Percentiles rank a stretch among this genome's conserved stretches.
Evolutionary conservation across 352 stramenopile genomes (phyloP).

Genomic region (Albugo candida): DNA sequence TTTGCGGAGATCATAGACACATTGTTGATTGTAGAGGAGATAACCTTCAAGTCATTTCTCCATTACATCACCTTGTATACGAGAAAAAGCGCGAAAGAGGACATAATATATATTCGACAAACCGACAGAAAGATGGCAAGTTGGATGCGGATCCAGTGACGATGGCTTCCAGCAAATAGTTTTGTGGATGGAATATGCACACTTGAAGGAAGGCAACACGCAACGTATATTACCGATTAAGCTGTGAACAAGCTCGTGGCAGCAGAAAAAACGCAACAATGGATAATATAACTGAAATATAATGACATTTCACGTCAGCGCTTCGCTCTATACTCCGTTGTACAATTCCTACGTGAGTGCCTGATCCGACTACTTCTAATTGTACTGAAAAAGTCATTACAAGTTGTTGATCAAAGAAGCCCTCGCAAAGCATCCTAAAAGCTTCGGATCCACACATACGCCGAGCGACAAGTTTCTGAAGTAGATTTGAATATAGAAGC

Average conservation of each 20-base stretch:
- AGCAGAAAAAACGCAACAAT: slow-evolving; percentile 88
- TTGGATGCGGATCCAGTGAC: slow-evolving; percentile 84
- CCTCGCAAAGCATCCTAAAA: slow-evolving; percentile 72
- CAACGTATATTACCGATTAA: slow-evolving; percentile 85
- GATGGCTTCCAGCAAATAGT: slow-evolving; percentile 86
- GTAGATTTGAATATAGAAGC: slow-evolving; percentile 71
- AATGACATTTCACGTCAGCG: slow-evolving; percentile 92
- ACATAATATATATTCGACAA: slow-evolving; percentile 87
- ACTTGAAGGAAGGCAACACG: slow-evolving; percentile 89
- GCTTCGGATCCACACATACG: slow-evolving; percentile 76
- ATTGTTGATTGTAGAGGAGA: slow-evolving; percentile 87
- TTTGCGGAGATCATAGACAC: slow-evolving; percentile 91
- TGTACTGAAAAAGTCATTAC: background rate
- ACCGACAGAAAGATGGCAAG: slow-evolving; percentile 87
- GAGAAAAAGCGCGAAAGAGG: slow-evolving; percentile 15
- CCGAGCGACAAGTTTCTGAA: slow-evolving; percentile 80
- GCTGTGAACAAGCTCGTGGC: slow-evolving; percentile 75
- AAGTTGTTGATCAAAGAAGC: slow-evolving; percentile 88
- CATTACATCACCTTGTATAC: slow-evolving; percentile 88
- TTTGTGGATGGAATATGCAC: slow-evolving; percentile 98
- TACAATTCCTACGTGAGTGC: slow-evolving; percentile 87
- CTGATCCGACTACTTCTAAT: background rate
- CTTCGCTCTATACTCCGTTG: slow-evolving; percentile 92
- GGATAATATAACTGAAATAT: slow-evolving; percentile 86
- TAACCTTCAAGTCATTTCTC: slow-evolving; percentile 85